Evolutionary conservation across 768 basidiomycete species (phyloP).

Genomic region (Naganishia onofrii): DNA sequence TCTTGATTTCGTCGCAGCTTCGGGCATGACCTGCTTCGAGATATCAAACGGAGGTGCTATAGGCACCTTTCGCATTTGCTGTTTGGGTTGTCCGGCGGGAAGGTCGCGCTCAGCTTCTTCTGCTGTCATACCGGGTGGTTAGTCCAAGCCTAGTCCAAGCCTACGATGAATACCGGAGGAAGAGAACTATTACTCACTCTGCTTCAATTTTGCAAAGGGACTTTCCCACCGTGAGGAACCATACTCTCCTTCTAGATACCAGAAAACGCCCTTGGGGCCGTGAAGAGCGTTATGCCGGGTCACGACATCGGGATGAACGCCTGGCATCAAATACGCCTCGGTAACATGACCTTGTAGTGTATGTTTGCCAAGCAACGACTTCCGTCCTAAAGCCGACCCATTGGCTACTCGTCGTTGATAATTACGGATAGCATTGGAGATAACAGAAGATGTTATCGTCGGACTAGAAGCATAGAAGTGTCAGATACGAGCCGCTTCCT

Average conservation of each 20-base stretch:
- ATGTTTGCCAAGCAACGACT: neutral
- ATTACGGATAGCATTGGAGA: conserved; percentile 3
- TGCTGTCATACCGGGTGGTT: neutral
- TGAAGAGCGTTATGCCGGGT: neutral
- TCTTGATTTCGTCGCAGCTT: too few relatives aligned
- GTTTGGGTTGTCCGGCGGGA: too few relatives aligned
- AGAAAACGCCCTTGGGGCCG: neutral
- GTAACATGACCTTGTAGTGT: neutral
- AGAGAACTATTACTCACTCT: neutral
- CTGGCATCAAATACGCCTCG: neutral
- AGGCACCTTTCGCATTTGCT: too few relatives aligned
- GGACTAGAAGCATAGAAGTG: neutral
- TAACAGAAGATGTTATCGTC: too few relatives aligned
- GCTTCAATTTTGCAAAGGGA: neutral
- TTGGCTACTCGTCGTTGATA: neutral
- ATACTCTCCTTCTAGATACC: conserved; percentile 17
- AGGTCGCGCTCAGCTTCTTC: neutral
- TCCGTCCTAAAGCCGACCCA: neutral
- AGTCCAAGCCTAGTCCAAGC: neutral
- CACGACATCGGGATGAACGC: neutral
- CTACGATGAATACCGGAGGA: neutral
- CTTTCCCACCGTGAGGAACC: conserved; percentile 9
- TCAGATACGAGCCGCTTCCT: neutral
- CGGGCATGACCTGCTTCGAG: too few relatives aligned
- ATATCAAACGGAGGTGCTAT: too few relatives aligned